A percentile compares a stretch with the other conserved stretches of the same genome.
Conservation (phyloP, 2,329 filamentous ascomycete species). For the Ophiostoma triangulosporum region DNA sequence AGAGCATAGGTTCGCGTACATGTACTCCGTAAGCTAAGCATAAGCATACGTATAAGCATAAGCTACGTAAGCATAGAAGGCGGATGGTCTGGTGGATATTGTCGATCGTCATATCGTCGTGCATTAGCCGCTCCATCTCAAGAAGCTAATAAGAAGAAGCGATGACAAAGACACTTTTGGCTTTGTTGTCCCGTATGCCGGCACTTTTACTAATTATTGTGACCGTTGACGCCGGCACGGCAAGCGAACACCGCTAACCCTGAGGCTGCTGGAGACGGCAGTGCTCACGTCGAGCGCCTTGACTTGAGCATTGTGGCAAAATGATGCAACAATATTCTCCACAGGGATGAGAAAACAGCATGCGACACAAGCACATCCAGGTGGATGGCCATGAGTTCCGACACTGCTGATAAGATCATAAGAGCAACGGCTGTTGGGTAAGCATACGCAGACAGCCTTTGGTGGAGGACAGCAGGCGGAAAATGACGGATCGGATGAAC, state of each 20-base stretch:
- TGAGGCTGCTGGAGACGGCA: slow-evolving; percentile 54
- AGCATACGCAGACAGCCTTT: slow-evolving; percentile 39
- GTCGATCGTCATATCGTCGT: slow-evolving; percentile 46
- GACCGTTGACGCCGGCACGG: slow-evolving; percentile 17
- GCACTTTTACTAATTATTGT: slow-evolving; percentile 15
- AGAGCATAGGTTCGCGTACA: slow-evolving; percentile 56
- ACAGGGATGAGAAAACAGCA: slow-evolving; percentile 55
- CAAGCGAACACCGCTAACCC: slow-evolving; percentile 46
- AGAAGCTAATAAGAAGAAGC: slow-evolving; percentile 56
- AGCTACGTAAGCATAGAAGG: too few relatives aligned
- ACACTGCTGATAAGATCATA: slow-evolving; percentile 57
- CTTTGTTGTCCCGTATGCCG: slow-evolving; percentile 45
- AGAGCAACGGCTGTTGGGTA: slow-evolving; percentile 55
- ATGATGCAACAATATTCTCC: slow-evolving; percentile 59
- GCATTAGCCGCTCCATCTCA: slow-evolving; percentile 66
- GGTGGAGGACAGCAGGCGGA: slow-evolving; percentile 62
- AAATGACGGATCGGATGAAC: slow-evolving; percentile 68
- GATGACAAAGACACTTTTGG: slow-evolving; percentile 80
- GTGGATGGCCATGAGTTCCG: slow-evolving; percentile 61
- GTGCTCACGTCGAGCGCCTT: slow-evolving; percentile 57
- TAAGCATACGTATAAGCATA: too few relatives aligned
- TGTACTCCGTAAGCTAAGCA: too few relatives aligned
- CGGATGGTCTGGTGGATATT: slow-evolving; percentile 54
- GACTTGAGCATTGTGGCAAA: slow-evolving; percentile 51
- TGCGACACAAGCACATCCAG: slow-evolving; percentile 57